Evolutionary conservation across 2,329 filamentous ascomycete genomes (phyloP), one percentile per base, ranked within the genome.

Genomic region (Alternaria metachromatica): DNA sequence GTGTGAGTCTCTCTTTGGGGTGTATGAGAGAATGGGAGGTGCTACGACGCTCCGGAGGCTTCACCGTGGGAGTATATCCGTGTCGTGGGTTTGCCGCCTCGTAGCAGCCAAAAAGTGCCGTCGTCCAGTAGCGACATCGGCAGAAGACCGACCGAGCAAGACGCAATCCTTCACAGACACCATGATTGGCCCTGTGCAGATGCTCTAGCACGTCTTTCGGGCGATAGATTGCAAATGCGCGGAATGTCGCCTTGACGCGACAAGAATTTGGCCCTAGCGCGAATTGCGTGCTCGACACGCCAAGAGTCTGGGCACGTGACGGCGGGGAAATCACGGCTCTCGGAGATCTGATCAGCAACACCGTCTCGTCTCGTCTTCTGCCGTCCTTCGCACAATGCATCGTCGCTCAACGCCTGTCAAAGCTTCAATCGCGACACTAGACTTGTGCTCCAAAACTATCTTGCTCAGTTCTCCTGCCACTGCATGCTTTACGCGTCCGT

Each of bases 151-250:
- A 64, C 73, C 74, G 73, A 74, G 67, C 66, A 69, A 73, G 66
- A 68, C 63, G 67, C 60, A 61, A 71, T 63, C 65, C 58, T 62
- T 60, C 56, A 41, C 33, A 43, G 41, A 43, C 30, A 60, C 56
- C 72, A 72, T 76, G 74, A 78, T 78, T 78, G 76, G 76, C 65
- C 56, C 67, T 55, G 60, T 56, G n/a, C 10, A 44, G 62, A 49
- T 66, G 51, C 62, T 62, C 28, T 28, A 58, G 58, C 55, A 61
- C 55, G 56, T 66, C 59, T 56, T 43, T 72, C 69, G 71, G 71
- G 72, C 71, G 72, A 72, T 67, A 73, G 67, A 71, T 63, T 65
- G 63, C 63, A 63, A 64, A 70, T 70, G 65, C 10, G 65, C 72
- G 67, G 68, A 69, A 65, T 64, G 61, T 70, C 67, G 71, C 71